phyloP scores from a whole-genome alignment of 345 rosid genomes.

The Rhodomyrtus tomentosa region DNA sequence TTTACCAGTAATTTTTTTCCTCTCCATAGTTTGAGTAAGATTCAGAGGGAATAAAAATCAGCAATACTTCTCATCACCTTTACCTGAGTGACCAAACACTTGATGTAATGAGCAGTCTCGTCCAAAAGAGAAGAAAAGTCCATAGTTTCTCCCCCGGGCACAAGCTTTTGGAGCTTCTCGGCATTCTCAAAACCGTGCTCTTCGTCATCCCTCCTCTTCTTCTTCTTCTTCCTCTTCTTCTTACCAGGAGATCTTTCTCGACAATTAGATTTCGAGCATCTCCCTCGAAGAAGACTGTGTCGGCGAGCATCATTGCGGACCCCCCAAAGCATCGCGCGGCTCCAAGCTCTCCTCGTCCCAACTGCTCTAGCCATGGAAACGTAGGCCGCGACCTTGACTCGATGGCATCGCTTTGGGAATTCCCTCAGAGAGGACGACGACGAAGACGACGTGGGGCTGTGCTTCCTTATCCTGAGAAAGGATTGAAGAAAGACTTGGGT shows the following conservation, averaged over 20 bases:
- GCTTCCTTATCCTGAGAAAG: constrained; percentile 15
- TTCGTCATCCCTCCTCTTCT: background rate
- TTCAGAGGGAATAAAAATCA: constrained; percentile 21
- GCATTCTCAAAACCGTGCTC: background rate
- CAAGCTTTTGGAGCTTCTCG: constrained; percentile 28
- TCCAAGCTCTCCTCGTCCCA: constrained; percentile 41
- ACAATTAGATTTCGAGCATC: background rate
- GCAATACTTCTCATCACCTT: constrained; percentile 48
- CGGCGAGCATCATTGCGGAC: constrained; percentile 2
- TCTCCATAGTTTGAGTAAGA: background rate
- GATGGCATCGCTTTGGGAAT: constrained; percentile 8
- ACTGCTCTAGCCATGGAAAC: constrained; percentile 41
- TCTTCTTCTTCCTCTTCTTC: background rate
- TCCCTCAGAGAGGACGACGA: constrained; percentile 1
- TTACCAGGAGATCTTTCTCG: background rate
- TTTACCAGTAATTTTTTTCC: background rate
- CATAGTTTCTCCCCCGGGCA: constrained; percentile 51
- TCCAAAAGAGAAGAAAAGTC: constrained; percentile 33
- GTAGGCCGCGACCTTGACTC: constrained; percentile 39
- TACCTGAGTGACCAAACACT: constrained; percentile 39
- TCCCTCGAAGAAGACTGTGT: background rate
- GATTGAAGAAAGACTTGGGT: constrained; percentile 29
- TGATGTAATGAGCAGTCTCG: constrained; percentile 49
- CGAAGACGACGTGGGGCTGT: background rate
- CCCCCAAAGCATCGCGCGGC: constrained; percentile 26